phyloP scores from a whole-genome alignment of 805 yeast genomes.

The Barnettozyma wickerhamii region DNA sequence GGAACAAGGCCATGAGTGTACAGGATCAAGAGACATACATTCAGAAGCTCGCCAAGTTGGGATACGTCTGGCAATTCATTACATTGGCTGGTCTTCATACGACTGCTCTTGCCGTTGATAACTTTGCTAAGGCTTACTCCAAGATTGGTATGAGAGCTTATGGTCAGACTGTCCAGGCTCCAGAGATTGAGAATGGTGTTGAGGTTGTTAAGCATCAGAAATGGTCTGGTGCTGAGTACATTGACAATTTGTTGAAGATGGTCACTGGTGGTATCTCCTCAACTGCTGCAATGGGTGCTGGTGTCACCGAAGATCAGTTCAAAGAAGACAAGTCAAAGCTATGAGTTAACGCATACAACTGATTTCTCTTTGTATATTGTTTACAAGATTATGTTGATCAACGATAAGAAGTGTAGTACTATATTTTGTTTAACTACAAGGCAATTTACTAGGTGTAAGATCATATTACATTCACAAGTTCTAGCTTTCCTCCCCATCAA shows the following conservation, averaged over 20 bases:
- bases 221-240: slow-evolving; percentile 98
- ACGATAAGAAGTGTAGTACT: too few species aligned
- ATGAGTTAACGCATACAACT: too few species aligned
- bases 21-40: slow-evolving; percentile 90
- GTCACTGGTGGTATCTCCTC: slow-evolving; percentile 93
- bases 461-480: too few species aligned
- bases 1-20: slow-evolving; percentile 90
- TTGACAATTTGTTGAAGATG: slow-evolving; percentile 83
- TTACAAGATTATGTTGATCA: too few species aligned
- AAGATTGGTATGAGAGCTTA: slow-evolving; percentile 93
- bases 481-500: too few species aligned
- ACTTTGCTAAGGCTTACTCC: slow-evolving; percentile 74
- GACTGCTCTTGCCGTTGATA: slow-evolving; percentile 86
- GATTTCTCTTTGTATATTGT: too few species aligned
- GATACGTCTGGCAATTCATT: slow-evolving; percentile 97
- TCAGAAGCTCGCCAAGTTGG: slow-evolving; percentile 77
- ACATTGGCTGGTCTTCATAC: slow-evolving; percentile 97
- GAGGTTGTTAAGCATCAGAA: slow-evolving; percentile 97
- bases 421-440: too few species aligned
- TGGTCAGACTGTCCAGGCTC: slow-evolving; percentile 81
- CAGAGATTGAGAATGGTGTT: slow-evolving; percentile 83
- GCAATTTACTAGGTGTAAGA: too few species aligned
- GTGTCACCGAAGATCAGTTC: slow-evolving; percentile 97
- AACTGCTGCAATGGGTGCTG: slow-evolving; percentile 98
- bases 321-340: slow-evolving; percentile 32